Conservation (phyloP, 495 filamentous ascomycete genomes). For the Talaromyces adpressus region DNA sequence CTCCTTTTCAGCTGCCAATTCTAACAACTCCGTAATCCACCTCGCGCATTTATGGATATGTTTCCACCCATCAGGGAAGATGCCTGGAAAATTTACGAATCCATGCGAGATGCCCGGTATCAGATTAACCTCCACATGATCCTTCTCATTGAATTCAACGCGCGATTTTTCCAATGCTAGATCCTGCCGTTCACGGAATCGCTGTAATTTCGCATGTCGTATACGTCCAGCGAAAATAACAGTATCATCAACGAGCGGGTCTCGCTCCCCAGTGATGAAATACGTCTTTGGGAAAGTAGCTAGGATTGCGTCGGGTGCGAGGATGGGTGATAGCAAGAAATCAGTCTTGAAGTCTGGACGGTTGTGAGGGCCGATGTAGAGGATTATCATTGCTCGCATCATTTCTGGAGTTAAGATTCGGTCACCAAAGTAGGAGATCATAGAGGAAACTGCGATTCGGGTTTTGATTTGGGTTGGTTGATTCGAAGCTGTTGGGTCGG, state of each 20-base stretch:
- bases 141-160: conserved; percentile 62
- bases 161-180: conserved; percentile 48
- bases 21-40: conserved; percentile 75
- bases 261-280: conserved; percentile 89
- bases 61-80: conserved; percentile 83
- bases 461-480: conserved; percentile 69
- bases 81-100: conserved; percentile 79
- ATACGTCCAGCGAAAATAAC: conserved; percentile 89
- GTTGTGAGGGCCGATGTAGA: conserved; percentile 91
- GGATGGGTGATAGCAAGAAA: conserved; percentile 79
- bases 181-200: conserved; percentile 54
- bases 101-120: conserved; percentile 88
- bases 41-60: conserved; percentile 64
- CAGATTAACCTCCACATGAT: conserved; percentile 72
- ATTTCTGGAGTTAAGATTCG: conserved; percentile 93
- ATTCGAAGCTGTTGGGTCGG: conserved; percentile 37
- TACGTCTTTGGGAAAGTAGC: conserved; percentile 84
- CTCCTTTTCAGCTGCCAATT: conserved; percentile 41
- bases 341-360: conserved; percentile 89
- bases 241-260: conserved; percentile 93
- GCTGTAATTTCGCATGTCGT: conserved; percentile 69
- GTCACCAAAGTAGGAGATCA: conserved; percentile 97
- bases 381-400: conserved; percentile 98
- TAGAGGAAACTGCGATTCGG: conserved; percentile 82
- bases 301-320: conserved; percentile 79